Percentiles rank a stretch among this genome's conserved stretches.
phyloP scores from a whole-genome alignment of 352 stramenopile species.

The Pythium aquatile region DNA sequence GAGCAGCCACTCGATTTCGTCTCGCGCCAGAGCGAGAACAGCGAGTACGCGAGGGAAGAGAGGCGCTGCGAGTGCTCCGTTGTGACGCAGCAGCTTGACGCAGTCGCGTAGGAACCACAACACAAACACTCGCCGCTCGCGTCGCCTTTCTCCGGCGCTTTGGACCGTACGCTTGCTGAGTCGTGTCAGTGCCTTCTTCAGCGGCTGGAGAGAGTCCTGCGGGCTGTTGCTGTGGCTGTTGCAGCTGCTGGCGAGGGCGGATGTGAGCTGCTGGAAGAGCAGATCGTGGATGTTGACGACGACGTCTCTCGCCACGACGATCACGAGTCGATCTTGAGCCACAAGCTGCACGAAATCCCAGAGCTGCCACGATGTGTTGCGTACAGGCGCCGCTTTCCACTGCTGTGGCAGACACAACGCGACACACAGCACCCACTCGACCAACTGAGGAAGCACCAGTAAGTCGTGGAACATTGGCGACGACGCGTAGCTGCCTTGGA shows the following conservation, averaged over 20 bases:
- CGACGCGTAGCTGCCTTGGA: slow-evolving; percentile 21
- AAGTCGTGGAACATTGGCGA: slow-evolving; percentile 29
- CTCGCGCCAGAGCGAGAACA: slow-evolving; percentile 30
- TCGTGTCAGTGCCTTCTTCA: slow-evolving; percentile 44
- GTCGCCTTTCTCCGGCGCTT: slow-evolving; percentile 34
- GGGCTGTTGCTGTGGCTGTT: slow-evolving; percentile 1
- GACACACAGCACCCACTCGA: slow-evolving; percentile 56
- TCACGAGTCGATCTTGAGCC: slow-evolving; percentile 45
- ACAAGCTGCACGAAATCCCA: slow-evolving; percentile 63
- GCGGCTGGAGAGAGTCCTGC: background rate
- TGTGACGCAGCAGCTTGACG: slow-evolving; percentile 40
- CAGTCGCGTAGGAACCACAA: slow-evolving; percentile 38
- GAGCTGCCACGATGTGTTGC: slow-evolving; percentile 30
- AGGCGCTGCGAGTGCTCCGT: slow-evolving; percentile 37
- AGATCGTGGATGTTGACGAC: slow-evolving; percentile 54
- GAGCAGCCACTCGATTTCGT: slow-evolving; percentile 59
- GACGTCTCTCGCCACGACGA: slow-evolving; percentile 42
- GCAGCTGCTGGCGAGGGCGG: slow-evolving; percentile 26
- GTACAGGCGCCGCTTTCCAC: slow-evolving; percentile 20
- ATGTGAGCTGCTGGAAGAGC: slow-evolving; percentile 55
- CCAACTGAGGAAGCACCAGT: slow-evolving; percentile 22
- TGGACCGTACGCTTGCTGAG: slow-evolving; percentile 51
- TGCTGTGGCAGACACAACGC: slow-evolving; percentile 46
- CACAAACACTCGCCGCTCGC: slow-evolving; percentile 40
- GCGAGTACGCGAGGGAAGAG: slow-evolving; percentile 49